Evolutionary conservation across 2,329 filamentous ascomycete species (phyloP), one percentile per base, ranked within the genome.

Genomic region (Penicillium italicum): DNA sequence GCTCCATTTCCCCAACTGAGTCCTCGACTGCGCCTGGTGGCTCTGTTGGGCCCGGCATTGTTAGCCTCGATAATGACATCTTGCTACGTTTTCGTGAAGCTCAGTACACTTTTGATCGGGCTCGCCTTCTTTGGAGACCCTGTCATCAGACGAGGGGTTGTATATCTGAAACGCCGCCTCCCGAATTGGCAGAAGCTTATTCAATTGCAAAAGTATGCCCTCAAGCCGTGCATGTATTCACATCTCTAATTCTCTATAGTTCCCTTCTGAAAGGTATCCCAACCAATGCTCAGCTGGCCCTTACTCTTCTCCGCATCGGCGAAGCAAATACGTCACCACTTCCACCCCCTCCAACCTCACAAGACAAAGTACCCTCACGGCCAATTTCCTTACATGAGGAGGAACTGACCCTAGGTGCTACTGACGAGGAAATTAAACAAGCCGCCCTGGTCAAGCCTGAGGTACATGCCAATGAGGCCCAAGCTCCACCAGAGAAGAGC

Each of bases 91-190:
- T 75, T 87, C 22, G 74, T 83, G 41, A 94, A 93, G 67, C 80
- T 81, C 1, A 72, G 82, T 1, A 86, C 84, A 0, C 87, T 94
- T 50, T 77, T 82, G 7, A 61, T 83, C n/a, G 91, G 91, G 0
- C 85, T 92, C 60, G 82, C 77, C 1, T 91, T 95, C 76, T 96
- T 95, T 60, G 89, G 88, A 1, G 87, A 93, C 57, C 90, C 91
- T 0, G 64, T 92, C 60, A 85, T 93, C 53, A 76, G 78, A 31
- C 81, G 80, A 12, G 83, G 79, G 2, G 68, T 90, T 4, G 71
- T 73, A 12, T 82, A 83, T 62, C 59, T 76, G 51, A 74, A 75
- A 53, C 63, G 62, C 8, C 74, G 71, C 7, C 81, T 85, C 62
- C 89, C 89, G 0, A 77, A 86, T 62, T 94, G 90, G 90, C 80